Evolutionary conservation across 2,329 filamentous ascomycete genomes (phyloP).

Genomic region (Clonostachys sp.): DNA sequence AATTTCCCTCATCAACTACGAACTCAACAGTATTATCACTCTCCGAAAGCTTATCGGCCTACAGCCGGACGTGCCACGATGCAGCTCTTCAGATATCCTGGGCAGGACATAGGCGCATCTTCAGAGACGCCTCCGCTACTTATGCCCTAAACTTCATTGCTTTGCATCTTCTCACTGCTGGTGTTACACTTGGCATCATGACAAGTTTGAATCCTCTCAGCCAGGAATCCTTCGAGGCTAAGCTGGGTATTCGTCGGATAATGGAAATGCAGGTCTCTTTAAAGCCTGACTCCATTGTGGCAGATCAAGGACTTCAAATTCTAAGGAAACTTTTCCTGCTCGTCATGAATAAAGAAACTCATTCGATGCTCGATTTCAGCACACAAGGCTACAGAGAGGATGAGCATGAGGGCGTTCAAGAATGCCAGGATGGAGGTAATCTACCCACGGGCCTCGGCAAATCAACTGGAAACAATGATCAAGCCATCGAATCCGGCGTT

Average conservation of each 20-base stretch:
- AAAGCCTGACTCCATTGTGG: neutral
- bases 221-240: conserved; percentile 3
- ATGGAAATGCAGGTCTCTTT: neutral
- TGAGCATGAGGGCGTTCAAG: neutral
- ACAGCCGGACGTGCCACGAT: neutral
- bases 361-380: neutral
- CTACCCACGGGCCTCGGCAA: too few species aligned
- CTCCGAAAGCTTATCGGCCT: neutral
- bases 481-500: neutral
- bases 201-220: conserved; percentile 11
- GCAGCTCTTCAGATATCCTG: neutral
- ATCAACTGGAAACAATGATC: neutral
- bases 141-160: conserved; percentile 15
- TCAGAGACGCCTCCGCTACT: conserved; percentile 10
- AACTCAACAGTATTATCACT: neutral
- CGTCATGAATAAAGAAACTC: neutral
- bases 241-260: neutral
- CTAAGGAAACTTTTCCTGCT: neutral
- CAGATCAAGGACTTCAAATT: neutral
- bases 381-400: neutral
- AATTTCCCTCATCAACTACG: neutral
- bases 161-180: conserved; percentile 15
- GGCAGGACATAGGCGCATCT: neutral
- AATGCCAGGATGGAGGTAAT: too few species aligned
- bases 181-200: conserved; percentile 13